These are phyloP conservation scores for Arthrobotrys sinensis DNA, from an alignment of 2,329 filamentous ascomycete species.

Conservation along the genomic window DNA sequence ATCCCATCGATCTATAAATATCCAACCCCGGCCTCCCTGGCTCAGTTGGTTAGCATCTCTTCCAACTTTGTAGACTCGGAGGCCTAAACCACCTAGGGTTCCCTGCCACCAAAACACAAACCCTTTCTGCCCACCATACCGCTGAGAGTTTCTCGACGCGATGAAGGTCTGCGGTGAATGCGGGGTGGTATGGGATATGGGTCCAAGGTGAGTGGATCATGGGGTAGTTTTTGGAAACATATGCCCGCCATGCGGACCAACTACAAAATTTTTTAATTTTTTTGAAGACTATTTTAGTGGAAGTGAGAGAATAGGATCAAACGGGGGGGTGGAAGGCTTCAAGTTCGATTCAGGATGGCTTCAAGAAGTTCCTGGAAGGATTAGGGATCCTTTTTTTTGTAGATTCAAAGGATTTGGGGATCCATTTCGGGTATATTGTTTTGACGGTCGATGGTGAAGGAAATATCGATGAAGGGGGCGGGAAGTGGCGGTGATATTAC, in stretches of 20 bases:
- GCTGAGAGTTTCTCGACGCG: too few relatives aligned
- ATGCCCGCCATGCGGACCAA: too few relatives aligned
- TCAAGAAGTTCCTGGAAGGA: neutral
- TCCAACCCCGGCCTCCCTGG: neutral
- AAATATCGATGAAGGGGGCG: neutral
- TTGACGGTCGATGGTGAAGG: neutral
- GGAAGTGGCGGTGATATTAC: neutral
- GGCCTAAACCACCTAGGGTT: too few relatives aligned
- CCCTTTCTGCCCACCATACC: too few relatives aligned
- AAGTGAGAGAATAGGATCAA: neutral
- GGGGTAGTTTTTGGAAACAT: too few relatives aligned
- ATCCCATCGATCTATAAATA: neutral
- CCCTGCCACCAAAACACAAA: too few relatives aligned
- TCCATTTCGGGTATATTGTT: neutral
- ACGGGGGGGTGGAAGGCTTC: neutral
- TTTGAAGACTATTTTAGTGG: neutral
- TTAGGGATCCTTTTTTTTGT: neutral
- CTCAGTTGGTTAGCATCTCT: neutral
- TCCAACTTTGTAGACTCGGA: too few relatives aligned
- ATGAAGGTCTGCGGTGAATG: too few relatives aligned
- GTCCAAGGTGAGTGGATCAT: too few relatives aligned
- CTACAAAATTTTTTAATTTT: too few relatives aligned
- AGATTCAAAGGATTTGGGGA: neutral
- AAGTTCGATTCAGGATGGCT: slow-evolving; percentile 2
- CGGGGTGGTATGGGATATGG: too few relatives aligned